These are phyloP conservation scores for Fereydounia khargensis DNA, from an alignment of 1,284 basidiomycete species.

Conservation along the genomic window DNA sequence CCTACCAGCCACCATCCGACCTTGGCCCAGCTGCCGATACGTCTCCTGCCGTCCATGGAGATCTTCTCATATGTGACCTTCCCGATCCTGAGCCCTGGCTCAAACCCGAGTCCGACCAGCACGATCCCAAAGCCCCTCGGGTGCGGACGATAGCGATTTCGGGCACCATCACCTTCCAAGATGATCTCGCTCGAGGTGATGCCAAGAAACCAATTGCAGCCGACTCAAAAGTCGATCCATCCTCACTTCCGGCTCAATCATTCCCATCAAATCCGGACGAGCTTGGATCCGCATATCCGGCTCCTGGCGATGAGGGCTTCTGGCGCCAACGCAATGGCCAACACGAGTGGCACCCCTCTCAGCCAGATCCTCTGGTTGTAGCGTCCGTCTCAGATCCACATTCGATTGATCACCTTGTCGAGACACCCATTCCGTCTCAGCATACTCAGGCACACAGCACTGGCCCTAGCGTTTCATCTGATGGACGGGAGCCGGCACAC, in stretches of 20 bases:
- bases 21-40: too few relatives aligned
- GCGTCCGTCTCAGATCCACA: too few relatives aligned
- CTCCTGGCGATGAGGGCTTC: conserved; percentile 23
- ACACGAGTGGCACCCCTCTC: conserved; percentile 23
- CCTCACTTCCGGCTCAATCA: too few relatives aligned
- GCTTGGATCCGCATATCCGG: conserved; percentile 22
- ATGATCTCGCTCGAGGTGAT: too few relatives aligned
- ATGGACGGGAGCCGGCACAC: neutral
- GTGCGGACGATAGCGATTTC: conserved; percentile 13
- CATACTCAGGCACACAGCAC: too few relatives aligned
- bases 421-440: too few relatives aligned
- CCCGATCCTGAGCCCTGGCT: conserved; percentile 22
- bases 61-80: conserved; percentile 27
- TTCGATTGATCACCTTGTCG: too few relatives aligned
- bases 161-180: conserved; percentile 11
- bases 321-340: conserved; percentile 29
- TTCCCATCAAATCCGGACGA: too few relatives aligned
- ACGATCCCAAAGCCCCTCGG: neutral
- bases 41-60: conserved; percentile 5
- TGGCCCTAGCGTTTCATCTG: too few relatives aligned
- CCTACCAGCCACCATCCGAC: conserved; percentile 1
- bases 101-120: neutral
- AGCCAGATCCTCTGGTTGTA: neutral
- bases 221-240: neutral
- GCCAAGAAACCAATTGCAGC: too few relatives aligned